These are phyloP conservation scores for button mushroom (Agaricus bisporus) DNA, from an alignment of 768 basidiomycete species.

Conservation along the genomic window DNA sequence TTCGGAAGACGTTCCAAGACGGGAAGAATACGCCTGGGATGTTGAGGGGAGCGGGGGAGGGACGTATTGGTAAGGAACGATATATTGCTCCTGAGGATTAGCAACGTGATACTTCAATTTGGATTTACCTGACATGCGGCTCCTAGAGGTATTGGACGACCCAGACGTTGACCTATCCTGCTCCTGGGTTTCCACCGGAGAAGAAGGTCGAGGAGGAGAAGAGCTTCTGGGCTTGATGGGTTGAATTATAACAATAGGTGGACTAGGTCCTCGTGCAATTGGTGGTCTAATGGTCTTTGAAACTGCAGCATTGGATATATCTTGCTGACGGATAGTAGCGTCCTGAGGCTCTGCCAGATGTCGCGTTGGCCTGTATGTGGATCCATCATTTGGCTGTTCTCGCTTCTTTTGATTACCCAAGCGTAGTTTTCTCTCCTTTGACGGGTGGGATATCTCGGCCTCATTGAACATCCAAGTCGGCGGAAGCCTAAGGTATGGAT, in stretches of 20 bases:
- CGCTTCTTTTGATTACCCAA: not conserved
- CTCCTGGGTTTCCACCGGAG: not conserved
- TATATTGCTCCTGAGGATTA: slow-evolving; percentile 1
- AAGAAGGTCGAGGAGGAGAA: slow-evolving; percentile 21
- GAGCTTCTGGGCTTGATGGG: slow-evolving; percentile 16
- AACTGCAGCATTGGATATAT: slow-evolving; percentile 4
- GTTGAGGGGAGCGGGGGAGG: slow-evolving; percentile 5
- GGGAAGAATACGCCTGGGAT: slow-evolving; percentile 4
- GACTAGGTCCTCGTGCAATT: slow-evolving; percentile 15
- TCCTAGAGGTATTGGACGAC: slow-evolving; percentile 12
- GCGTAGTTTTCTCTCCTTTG: not conserved
- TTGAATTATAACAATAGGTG: slow-evolving; percentile 24
- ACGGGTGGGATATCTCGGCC: slow-evolving; percentile 12
- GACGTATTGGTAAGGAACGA: not conserved
- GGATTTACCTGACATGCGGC: slow-evolving; percentile 7
- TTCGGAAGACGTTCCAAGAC: slow-evolving; percentile 4
- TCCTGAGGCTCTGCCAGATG: not conserved
- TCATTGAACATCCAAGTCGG: slow-evolving; percentile 41
- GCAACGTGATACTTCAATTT: slow-evolving; percentile 1
- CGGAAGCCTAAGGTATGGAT: slow-evolving; percentile 57
- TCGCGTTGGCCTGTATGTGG: not conserved
- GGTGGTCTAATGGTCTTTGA: slow-evolving; percentile 1
- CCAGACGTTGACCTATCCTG: slow-evolving; percentile 10
- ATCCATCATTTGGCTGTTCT: not conserved
- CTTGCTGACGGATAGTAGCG: not conserved